Evolutionary conservation across 371 early-diverging fungal genomes (phyloP), one percentile per base, ranked within the genome.

Genomic region (Mortierella sp.): DNA sequence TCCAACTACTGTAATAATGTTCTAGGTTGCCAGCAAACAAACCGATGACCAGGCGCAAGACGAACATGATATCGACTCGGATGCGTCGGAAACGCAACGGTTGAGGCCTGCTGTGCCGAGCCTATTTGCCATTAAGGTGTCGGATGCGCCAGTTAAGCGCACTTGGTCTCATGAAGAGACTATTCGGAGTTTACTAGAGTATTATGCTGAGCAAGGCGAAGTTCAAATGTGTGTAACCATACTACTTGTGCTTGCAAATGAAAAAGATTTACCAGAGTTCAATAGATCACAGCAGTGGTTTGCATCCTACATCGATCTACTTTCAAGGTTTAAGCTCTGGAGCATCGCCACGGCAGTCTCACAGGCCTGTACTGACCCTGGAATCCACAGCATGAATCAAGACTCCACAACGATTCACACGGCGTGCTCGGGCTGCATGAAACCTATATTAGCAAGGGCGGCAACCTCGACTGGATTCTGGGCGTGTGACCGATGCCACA

Each of bases 141-240:
- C 78, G n/a, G 85, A 84, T 10, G 76, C 78, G 39, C 85, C 86
- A 18, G 51, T 88, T 28, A 83, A 76, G 74, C 68, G 81, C 4
- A 75, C 80, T 12, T 94, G 92, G 91, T 84, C 92, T 22, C 88
- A 89, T 55, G 84, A 90, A 35, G 84, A 84, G 0, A 84, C 91
- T 0, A 84, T 94, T 5, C 68, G 73, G 45, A 90, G 90, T 9
- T 40, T 94, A 14, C 72, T 96, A 12, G 87, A 92, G 30, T 93
- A 92, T 73, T 95, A 95, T 80, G 90, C 93, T 6, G 92, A 95
- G 30, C 90, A 93, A 85, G 94, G 94, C 4, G 94, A 96, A 66
- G 92, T 95, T 0, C 96, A 96, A 71, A 94, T 95, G 94, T 94
- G 94, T 68, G 92, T 91, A 12, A 93, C 95, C 14, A 68, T 95